These are phyloP conservation scores for Neopestalotiopsis sp. DNA, from an alignment of 2,329 filamentous ascomycete species.

Conservation along the genomic window DNA sequence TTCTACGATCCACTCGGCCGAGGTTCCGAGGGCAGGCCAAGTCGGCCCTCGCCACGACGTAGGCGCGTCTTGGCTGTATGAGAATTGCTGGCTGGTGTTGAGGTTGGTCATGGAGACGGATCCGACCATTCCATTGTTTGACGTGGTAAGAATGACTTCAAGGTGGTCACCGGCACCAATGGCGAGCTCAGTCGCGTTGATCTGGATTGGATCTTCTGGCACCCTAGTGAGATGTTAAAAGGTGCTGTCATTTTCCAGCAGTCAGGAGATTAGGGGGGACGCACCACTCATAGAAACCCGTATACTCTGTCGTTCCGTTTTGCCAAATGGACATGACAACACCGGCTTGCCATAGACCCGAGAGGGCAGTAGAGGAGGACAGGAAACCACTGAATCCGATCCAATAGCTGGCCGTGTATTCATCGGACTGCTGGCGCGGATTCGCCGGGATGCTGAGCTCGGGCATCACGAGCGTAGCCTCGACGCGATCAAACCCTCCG, in stretches of 20 bases:
- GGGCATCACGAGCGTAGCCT: constrained; percentile 15
- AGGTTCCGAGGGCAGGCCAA: background rate
- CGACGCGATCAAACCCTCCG: constrained; percentile 7
- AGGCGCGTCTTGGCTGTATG: constrained; percentile 6
- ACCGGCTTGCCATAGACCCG: constrained; percentile 10
- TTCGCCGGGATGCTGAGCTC: constrained; percentile 11
- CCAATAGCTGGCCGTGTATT: constrained; percentile 12
- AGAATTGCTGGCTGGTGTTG: constrained; percentile 14
- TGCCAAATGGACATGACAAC: constrained; percentile 3
- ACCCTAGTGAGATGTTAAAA: background rate
- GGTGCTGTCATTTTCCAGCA: background rate
- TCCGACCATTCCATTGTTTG: constrained; percentile 9
- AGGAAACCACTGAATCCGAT: background rate
- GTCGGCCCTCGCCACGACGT: constrained; percentile 5
- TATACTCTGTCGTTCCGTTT: constrained; percentile 9
- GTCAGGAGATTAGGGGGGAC: background rate
- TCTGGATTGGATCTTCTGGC: constrained; percentile 3
- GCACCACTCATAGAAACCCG: constrained; percentile 12
- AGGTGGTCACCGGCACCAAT: constrained; percentile 7
- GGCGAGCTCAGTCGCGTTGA: constrained; percentile 8
- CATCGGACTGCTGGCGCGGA: background rate
- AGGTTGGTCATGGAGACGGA: constrained; percentile 11
- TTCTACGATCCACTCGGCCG: constrained; percentile 11
- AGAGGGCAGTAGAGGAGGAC: background rate
- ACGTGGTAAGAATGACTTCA: constrained; percentile 2